Evolutionary conservation across 2,329 filamentous ascomycete genomes (phyloP).

Genomic region (Chalaropsis ovoidea): DNA sequence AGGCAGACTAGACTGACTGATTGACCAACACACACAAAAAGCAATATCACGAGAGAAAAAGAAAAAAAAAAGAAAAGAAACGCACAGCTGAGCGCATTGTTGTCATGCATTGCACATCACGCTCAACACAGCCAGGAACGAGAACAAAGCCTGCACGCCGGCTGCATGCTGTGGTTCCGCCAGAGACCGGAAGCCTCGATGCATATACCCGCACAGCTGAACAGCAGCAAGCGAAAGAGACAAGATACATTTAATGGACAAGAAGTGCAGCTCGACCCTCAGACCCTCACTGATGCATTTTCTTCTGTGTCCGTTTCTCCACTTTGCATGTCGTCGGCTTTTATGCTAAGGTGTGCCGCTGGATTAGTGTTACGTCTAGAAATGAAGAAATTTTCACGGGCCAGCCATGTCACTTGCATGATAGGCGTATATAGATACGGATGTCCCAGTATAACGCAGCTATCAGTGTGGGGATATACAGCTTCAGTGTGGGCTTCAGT

Average conservation of each 20-base stretch:
- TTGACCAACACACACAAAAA: not conserved
- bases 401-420: not conserved
- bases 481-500: no score
- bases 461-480: no score
- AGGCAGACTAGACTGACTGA: not conserved
- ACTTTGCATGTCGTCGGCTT: not conserved
- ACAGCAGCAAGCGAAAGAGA: conserved; percentile 3
- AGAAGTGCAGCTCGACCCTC: not conserved
- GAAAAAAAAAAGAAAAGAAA: not conserved
- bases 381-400: not conserved
- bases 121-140: not conserved
- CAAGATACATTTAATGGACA: not conserved
- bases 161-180: conserved; percentile 7
- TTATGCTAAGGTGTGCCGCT: conserved; percentile 6
- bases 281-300: not conserved
- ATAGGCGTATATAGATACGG: not conserved
- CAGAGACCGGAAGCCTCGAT: not conserved
- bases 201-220: conserved; percentile 14
- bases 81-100: not conserved
- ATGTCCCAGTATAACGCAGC: not conserved
- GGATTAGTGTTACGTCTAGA: conserved; percentile 10
- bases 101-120: conserved; percentile 3
- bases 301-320: no score
- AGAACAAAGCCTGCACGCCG: conserved; percentile 7
- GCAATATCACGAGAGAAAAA: not conserved